Percentiles rank a stretch among this genome's conserved stretches.
Conservation (phyloP, 2,329 filamentous ascomycete species). For the Aspergillus costaricaensis region DNA sequence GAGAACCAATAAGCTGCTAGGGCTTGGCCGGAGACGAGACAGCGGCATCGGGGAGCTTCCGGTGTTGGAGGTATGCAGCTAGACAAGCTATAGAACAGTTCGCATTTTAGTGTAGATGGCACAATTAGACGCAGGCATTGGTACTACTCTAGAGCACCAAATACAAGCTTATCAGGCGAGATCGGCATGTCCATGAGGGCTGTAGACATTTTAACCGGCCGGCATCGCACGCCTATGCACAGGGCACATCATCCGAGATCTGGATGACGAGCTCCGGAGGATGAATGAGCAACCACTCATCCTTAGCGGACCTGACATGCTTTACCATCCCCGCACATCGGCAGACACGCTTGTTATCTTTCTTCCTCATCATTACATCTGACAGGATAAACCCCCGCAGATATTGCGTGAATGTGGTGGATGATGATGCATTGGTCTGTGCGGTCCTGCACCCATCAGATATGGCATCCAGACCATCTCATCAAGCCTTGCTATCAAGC, state of each 20-base stretch:
- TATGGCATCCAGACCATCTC: background rate
- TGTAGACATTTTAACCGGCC: background rate
- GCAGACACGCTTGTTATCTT: background rate
- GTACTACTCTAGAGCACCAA: background rate
- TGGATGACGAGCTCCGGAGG: slow-evolving; percentile 13
- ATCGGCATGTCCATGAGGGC: background rate
- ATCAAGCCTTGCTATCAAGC: background rate
- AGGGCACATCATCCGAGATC: slow-evolving; percentile 15
- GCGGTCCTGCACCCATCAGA: background rate
- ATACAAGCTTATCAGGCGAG: background rate
- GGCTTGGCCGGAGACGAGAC: slow-evolving; percentile 7
- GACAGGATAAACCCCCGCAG: background rate
- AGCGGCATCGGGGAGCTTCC: slow-evolving; percentile 17
- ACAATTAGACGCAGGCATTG: background rate
- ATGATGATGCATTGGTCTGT: background rate
- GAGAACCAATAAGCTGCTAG: slow-evolving; percentile 22
- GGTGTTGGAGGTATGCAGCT: slow-evolving; percentile 10
- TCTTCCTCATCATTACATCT: background rate
- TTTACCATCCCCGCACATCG: background rate
- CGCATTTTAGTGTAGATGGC: slow-evolving; percentile 1
- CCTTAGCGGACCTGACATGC: background rate
- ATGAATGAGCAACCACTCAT: background rate
- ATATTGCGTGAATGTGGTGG: background rate
- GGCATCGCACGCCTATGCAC: background rate
- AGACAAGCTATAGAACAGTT: background rate